These are phyloP conservation scores for Ustilago sp. DNA, from an alignment of 1,284 basidiomycete genomes.

Conservation along the genomic window DNA sequence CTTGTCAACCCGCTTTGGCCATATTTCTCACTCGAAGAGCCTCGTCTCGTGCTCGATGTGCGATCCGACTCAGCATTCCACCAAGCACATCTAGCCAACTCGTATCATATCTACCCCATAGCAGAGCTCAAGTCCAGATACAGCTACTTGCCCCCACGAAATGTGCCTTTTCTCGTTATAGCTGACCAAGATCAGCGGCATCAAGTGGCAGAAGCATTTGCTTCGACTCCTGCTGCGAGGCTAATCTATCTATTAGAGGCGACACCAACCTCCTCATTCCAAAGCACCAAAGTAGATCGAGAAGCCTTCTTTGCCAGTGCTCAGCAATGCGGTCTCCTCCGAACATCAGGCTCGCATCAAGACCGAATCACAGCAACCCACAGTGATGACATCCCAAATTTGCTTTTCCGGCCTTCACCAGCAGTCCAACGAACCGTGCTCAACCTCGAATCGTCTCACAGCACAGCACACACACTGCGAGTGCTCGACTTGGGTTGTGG, in stretches of 20 bases:
- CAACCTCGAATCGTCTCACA: constrained; percentile 4
- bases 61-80: constrained; percentile 29
- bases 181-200: constrained; percentile 13
- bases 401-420: constrained; percentile 39
- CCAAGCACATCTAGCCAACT: constrained; percentile 28
- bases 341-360: constrained; percentile 14
- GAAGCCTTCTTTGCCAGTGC: constrained; percentile 16
- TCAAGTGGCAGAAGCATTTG: constrained; percentile 26
- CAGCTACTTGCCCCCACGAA: constrained; percentile 46
- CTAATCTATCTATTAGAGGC: constrained; percentile 19
- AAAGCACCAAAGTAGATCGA: background rate
- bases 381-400: constrained; percentile 24
- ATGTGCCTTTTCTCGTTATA: constrained; percentile 30
- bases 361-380: background rate
- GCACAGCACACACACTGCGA: background rate
- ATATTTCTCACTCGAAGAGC: constrained; percentile 24
- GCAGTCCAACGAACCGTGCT: constrained; percentile 28
- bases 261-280: background rate
- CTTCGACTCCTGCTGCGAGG: constrained; percentile 10
- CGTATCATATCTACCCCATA: constrained; percentile 34
- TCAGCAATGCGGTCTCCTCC: constrained; percentile 2
- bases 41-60: constrained; percentile 41
- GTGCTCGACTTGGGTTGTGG: constrained; percentile 48
- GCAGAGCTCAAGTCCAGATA: constrained; percentile 39
- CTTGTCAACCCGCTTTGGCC: background rate